phyloP scores from a whole-genome alignment of 208 protist genomes.

The Vickermania ingenoplastis region DNA sequence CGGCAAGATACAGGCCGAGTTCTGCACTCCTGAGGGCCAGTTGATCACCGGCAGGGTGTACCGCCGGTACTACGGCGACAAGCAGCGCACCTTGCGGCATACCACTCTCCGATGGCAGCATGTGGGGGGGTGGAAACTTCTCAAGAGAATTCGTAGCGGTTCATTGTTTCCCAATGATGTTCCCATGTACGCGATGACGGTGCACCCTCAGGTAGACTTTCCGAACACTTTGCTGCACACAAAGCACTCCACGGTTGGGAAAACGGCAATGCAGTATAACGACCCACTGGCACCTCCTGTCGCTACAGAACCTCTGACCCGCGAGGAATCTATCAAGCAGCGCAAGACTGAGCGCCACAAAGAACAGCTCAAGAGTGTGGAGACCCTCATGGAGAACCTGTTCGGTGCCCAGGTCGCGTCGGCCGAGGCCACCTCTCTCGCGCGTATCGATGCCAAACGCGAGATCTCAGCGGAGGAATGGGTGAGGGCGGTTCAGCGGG shows the following conservation, averaged over 20 bases:
- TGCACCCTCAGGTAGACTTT: constrained; percentile 70
- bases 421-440: constrained; percentile 7
- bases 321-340: constrained; percentile 45
- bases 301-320: constrained; percentile 42
- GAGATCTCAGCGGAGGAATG: constrained; percentile 68
- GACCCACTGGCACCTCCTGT: constrained; percentile 24
- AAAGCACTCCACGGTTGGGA: constrained; percentile 62
- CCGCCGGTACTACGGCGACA: constrained; percentile 77
- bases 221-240: constrained; percentile 72
- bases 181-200: constrained; percentile 64
- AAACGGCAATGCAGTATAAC: constrained; percentile 84
- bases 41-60: constrained; percentile 70
- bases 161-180: constrained; percentile 76
- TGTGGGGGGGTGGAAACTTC: constrained; percentile 83
- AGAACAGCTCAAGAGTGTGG: constrained; percentile 48
- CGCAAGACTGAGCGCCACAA: constrained; percentile 29
- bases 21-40: constrained; percentile 71
- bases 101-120: constrained; percentile 80
- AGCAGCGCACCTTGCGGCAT: constrained; percentile 45
- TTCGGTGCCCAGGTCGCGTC: constrained; percentile 38
- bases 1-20: constrained; percentile 72
- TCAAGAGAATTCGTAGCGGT: constrained; percentile 55
- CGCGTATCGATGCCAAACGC: constrained; percentile 46
- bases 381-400: constrained; percentile 58
- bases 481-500: constrained; percentile 63